These are phyloP conservation scores for Clavispora phyllophila DNA, from an alignment of 805 yeast genomes.

Conservation along the genomic window DNA sequence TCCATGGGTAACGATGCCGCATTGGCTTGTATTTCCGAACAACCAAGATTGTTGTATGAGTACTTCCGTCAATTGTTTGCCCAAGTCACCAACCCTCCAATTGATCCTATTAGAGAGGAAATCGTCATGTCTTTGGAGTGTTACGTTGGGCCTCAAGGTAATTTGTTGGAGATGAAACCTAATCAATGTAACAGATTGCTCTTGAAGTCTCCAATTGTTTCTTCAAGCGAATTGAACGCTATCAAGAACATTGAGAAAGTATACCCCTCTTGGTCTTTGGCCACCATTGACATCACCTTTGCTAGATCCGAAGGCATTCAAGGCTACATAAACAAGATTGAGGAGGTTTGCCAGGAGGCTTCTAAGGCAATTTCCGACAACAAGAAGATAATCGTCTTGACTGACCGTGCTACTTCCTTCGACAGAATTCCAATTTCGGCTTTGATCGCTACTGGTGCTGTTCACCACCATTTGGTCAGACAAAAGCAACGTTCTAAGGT, in stretches of 20 bases:
- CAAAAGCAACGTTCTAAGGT: constrained; percentile 95
- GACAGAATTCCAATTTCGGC: constrained; percentile 79
- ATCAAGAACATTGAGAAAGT: constrained; percentile 65
- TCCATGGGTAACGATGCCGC: constrained; percentile 99
- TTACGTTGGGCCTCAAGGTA: constrained; percentile 98
- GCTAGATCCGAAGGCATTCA: constrained; percentile 74
- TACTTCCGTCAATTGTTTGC: constrained; percentile 96
- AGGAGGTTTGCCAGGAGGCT: constrained; percentile 82
- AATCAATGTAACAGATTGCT: constrained; percentile 85
- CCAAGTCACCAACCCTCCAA: constrained; percentile 98
- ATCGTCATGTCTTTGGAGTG: constrained; percentile 97
- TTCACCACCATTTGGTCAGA: constrained; percentile 92
- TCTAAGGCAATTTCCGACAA: constrained; percentile 75
- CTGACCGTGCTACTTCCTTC: constrained; percentile 61
- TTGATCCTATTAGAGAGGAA: constrained; percentile 94
- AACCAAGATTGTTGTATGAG: constrained; percentile 85
- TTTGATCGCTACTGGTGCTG: constrained; percentile 91
- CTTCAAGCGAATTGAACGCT: constrained; percentile 69
- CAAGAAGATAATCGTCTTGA: constrained; percentile 67
- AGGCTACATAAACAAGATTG: constrained; percentile 82
- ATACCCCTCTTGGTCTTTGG: constrained; percentile 83
- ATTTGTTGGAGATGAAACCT: constrained; percentile 86
- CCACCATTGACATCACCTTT: constrained; percentile 84
- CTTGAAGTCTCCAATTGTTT: constrained; percentile 76
- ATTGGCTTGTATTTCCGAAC: constrained; percentile 88